Base-by-base conservation (phyloP, 2,329 filamentous ascomycete species). In the Capronia americana region DNA sequence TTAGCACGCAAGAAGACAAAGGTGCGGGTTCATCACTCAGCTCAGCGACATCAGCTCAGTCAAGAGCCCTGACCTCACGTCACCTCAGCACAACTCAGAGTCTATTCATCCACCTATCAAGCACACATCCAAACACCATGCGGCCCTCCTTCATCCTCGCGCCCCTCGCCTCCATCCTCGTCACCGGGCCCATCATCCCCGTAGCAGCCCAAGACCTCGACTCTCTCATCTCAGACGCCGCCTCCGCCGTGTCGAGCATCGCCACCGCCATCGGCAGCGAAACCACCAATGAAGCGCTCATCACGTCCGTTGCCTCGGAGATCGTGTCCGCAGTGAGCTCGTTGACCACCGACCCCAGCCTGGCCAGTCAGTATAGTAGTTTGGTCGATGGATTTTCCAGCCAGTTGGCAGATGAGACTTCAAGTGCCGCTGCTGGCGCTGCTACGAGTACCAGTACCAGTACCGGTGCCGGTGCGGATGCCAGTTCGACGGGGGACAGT, bases 241-340 rank as follows among this genome's bases (percentile, higher is more conserved):
- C 26, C 14, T 69, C 67, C 8, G 57, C 64, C 11, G 61, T 67
- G 12, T 64, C 67, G 23, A 58, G 63, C 46, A 58, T 63, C 41
- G 66, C 58, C 12, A 41, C 64, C 14, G 46, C 58, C 24, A 55
- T 65, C 57, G 67, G 61, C 61, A 67, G 61, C 38, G 53, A 66
- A 57, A 66, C 61, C 12, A 59, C 41, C n/a, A 56, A 57, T 10
- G 55, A 58, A 56, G 53, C 67, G 23, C 20, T 65, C 26, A 55
- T 69, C 53, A 64, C 64, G 17, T 64, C 60, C 48, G 61, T 62
- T 20, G 64, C 51, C 5, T 64, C 61, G 7, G 51, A 53, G 30
- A 26, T 69, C 44, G 54, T 30, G 53, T 61, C 59, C 48, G 67
- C 57, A 32, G 61, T 54, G 17, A 61, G 59, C 34, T 32, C 34